A percentile compares a stretch with the other conserved stretches of the same genome.
These are phyloP conservation scores for Grosmannia clavigera DNA, from an alignment of 2,329 filamentous ascomycete species.

Conservation along the genomic window DNA sequence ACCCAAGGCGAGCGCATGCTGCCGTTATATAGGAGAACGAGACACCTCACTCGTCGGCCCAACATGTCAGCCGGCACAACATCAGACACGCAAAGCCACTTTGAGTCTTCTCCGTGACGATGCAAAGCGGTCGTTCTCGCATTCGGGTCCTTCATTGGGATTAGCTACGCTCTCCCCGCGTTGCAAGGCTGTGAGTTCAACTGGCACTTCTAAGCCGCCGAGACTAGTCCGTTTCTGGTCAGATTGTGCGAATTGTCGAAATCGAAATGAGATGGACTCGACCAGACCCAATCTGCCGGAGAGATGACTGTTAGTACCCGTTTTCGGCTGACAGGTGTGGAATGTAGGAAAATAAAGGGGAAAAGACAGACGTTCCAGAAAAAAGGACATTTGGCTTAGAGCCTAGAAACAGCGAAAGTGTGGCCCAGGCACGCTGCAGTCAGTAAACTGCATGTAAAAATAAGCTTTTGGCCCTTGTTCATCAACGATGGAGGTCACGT, in stretches of 20 bases:
- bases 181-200: background rate
- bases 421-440: too few relatives aligned
- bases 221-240: slow-evolving; percentile 4
- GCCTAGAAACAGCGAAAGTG: background rate
- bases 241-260: slow-evolving; percentile 2
- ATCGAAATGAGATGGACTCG: background rate
- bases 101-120: background rate
- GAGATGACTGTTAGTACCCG: background rate
- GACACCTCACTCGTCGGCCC: background rate
- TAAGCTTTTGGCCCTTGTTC: background rate
- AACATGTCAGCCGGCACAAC: background rate
- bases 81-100: background rate
- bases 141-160: background rate
- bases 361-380: too few relatives aligned
- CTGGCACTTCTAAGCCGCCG: background rate
- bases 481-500: background rate
- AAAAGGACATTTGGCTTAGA: background rate
- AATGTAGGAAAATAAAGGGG: background rate
- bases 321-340: background rate
- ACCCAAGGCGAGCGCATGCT: background rate
- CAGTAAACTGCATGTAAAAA: background rate
- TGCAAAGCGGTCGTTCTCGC: background rate
- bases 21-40: background rate
- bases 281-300: background rate
- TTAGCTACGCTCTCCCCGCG: background rate